Evolutionary conservation across 2,329 filamentous ascomycete genomes (phyloP).

Genomic region (Boeremia exigua): DNA sequence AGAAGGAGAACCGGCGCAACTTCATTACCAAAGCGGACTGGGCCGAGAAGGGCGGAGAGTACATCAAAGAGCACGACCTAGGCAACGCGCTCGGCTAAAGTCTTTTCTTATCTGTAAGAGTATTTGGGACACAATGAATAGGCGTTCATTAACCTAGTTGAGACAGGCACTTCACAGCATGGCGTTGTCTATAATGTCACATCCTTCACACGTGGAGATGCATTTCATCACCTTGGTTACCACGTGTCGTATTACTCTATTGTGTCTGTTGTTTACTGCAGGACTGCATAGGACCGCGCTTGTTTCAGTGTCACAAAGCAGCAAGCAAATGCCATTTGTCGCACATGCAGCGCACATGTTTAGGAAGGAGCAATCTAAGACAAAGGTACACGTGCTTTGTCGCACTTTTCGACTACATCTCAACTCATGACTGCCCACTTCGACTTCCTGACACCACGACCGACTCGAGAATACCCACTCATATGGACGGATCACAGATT

Average conservation of each 20-base stretch:
- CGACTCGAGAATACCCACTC: neutral
- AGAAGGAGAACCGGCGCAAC: constrained; percentile 65
- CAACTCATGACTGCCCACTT: neutral
- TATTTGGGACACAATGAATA: neutral
- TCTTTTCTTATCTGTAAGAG: neutral
- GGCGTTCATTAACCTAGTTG: neutral
- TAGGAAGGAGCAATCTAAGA: neutral
- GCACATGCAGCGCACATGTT: neutral
- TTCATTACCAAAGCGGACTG: constrained; percentile 84
- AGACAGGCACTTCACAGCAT: neutral
- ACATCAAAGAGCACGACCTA: constrained; percentile 74
- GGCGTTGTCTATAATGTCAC: neutral
- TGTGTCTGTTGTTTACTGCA: neutral
- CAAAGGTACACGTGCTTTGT: constrained; percentile 8
- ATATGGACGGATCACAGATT: neutral
- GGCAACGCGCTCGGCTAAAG: constrained; percentile 46
- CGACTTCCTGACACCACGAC: neutral
- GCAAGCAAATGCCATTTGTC: neutral
- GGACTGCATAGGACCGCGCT: neutral
- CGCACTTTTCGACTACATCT: neutral
- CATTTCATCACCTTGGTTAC: neutral
- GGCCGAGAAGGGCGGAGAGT: constrained; percentile 88
- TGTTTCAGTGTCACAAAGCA: constrained; percentile 1
- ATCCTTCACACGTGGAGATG: neutral
- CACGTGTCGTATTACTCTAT: neutral